Base-by-base conservation (phyloP, 495 filamentous ascomycete genomes). In the Xylaria telfairii region DNA sequence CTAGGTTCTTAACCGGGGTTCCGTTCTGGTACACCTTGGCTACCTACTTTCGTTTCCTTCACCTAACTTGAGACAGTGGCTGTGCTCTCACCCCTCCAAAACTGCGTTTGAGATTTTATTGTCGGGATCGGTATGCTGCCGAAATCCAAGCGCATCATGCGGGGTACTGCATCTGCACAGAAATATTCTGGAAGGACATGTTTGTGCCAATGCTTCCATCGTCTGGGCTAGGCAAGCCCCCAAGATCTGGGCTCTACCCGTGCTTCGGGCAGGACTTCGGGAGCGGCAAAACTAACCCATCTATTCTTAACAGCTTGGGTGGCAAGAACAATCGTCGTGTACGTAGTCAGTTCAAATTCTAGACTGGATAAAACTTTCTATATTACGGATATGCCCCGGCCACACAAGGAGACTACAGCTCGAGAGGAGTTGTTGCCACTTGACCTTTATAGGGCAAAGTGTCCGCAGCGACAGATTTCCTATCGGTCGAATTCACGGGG, bases 51-150 rank as follows among this genome's bases (percentile, higher is more conserved):
- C 30, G 17, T 26, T n/a, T 46, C 47, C 32, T 24, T 66, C 21
- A 21, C 47, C 15, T n/a, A n/a, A 41, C 30, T 19, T 54, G 64
- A 66, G 47, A 66, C 64, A 42, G 64, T 39, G 47, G 47, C 64
- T 53, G 47, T 53, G 46, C n/a, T 54, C 47, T 39, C 46, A 54
- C 32, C 24, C 46, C 30, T 26, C 47, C n/a, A 30, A 10, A 42
- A 54, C 34, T 26, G 34, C 42, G 64, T 66, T 19, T 12, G 47
- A 53, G 46, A 30, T 41, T 32, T 59, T 41, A 65, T 66, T 66
- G 12, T 28, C 47, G 42, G 47, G 46, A 32, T 53, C 21, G 34
- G 42, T 39, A 34, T 30, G 17, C 26, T 51, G 19, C n/a, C 3
- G 30, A 21, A 17, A 51, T 32, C 13, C 64, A 66, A 54, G 64